A percentile compares a stretch with the other conserved stretches of the same genome.
These are phyloP conservation scores for Albugo candida DNA, from an alignment of 352 stramenopile species.

Conservation along the genomic window DNA sequence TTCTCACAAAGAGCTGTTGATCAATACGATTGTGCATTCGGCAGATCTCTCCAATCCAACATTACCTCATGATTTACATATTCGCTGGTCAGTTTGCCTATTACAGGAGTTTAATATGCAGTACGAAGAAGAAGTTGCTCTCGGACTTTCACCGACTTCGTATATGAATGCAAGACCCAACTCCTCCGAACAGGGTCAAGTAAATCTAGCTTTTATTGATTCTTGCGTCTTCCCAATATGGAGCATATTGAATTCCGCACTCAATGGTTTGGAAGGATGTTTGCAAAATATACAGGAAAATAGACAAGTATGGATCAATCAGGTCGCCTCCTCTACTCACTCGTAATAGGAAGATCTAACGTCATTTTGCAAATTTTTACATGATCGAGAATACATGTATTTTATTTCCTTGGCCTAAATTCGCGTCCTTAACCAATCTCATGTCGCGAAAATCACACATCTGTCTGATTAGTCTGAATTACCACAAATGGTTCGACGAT, in stretches of 20 bases:
- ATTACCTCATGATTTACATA: slow-evolving; percentile 18
- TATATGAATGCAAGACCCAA: slow-evolving; percentile 56
- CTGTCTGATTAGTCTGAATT: too few relatives aligned
- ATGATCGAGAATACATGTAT: too few relatives aligned
- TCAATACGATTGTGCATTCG: slow-evolving; percentile 72
- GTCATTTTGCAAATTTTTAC: too few relatives aligned
- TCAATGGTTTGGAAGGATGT: slow-evolving; percentile 34
- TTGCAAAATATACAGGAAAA: slow-evolving; percentile 51
- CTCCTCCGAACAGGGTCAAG: slow-evolving; percentile 39
- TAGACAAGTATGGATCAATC: slow-evolving; percentile 27
- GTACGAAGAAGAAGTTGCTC: slow-evolving; percentile 25
- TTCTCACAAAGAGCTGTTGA: slow-evolving; percentile 28
- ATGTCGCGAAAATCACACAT: too few relatives aligned
- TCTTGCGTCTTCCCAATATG: slow-evolving; percentile 72
- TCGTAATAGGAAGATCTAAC: too few relatives aligned
- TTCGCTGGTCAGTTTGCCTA: slow-evolving; percentile 54
- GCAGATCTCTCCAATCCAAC: slow-evolving; percentile 48
- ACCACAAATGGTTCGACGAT: too few relatives aligned
- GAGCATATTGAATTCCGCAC: slow-evolving; percentile 39
- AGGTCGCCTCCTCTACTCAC: too few relatives aligned
- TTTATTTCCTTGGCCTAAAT: too few relatives aligned
- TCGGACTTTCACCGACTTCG: slow-evolving; percentile 47
- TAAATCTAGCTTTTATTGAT: slow-evolving; percentile 69
- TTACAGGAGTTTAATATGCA: slow-evolving; percentile 67
- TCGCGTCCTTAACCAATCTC: too few relatives aligned